Conservation (phyloP, 2,329 filamentous ascomycete genomes). For the Pseudogymnoascus sp. region DNA sequence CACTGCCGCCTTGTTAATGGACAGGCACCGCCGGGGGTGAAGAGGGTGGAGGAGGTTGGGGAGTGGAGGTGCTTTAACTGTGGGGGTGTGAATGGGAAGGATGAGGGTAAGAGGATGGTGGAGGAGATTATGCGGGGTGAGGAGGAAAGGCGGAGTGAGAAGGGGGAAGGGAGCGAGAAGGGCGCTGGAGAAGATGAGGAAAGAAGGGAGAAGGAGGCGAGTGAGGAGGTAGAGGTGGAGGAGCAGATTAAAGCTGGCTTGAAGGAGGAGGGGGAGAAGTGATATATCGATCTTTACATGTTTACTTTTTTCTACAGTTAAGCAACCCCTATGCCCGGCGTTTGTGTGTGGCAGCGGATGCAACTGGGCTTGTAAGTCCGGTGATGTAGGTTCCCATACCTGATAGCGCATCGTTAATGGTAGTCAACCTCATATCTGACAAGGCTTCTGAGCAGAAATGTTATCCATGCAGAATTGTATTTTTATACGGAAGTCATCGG, state of each 20-base stretch:
- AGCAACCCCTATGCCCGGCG: neutral
- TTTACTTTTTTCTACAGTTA: neutral
- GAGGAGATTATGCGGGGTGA: conserved; percentile 46
- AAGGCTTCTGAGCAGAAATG: no score
- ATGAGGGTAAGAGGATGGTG: conserved; percentile 65
- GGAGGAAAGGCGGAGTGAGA: neutral
- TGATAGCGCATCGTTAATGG: no score
- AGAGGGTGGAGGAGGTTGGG: conserved; percentile 68
- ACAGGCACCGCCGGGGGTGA: conserved; percentile 82
- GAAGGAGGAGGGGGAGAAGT: neutral
- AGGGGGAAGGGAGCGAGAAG: conserved; percentile 20
- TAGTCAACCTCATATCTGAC: no score
- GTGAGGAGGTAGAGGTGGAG: conserved; percentile 3
- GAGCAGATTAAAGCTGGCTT: neutral
- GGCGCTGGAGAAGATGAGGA: conserved; percentile 9
- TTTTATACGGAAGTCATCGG: no score
- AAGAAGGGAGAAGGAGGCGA: neutral
- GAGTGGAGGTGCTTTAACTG: conserved; percentile 87
- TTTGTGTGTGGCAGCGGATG: neutral
- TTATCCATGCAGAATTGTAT: no score
- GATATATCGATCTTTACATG: neutral
- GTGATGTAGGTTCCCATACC: no score
- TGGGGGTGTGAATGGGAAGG: conserved; percentile 70
- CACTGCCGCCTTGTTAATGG: conserved; percentile 86
- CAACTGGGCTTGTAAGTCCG: no score